A percentile compares a stretch with the other conserved stretches of the same genome.
phyloP scores from a whole-genome alignment of 768 basidiomycete species.

The Imleria badia region DNA sequence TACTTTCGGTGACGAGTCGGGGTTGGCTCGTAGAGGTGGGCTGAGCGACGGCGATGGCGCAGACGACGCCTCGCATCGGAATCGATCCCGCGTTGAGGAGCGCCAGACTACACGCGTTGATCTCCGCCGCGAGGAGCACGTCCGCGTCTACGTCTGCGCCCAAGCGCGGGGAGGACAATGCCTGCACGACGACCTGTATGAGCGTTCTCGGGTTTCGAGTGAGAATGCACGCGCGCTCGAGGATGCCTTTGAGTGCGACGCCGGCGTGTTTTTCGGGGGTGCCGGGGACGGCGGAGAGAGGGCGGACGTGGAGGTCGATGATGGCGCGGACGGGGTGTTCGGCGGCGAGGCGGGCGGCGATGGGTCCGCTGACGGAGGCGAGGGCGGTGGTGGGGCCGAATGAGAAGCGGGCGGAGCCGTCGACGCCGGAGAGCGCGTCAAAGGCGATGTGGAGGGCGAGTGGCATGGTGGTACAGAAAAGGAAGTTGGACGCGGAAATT shows the following conservation, averaged over 20 bases:
- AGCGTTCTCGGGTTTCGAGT: constrained; percentile 68
- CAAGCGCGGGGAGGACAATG: constrained; percentile 34
- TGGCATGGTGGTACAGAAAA: background rate
- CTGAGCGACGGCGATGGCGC: constrained; percentile 60
- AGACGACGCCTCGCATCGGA: constrained; percentile 73
- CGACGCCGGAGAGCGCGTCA: constrained; percentile 65
- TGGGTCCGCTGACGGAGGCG: constrained; percentile 78
- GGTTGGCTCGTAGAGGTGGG: constrained; percentile 14
- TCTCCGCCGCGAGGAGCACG: constrained; percentile 56
- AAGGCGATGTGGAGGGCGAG: constrained; percentile 42
- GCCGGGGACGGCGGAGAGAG: constrained; percentile 65
- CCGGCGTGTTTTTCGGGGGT: constrained; percentile 65
- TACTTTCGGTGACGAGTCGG: constrained; percentile 46
- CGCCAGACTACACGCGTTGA: constrained; percentile 71
- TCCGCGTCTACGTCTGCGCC: constrained; percentile 21
- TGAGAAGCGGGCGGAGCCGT: constrained; percentile 73
- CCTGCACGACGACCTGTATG: constrained; percentile 76
- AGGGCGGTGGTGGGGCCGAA: constrained; percentile 41
- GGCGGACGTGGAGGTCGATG: constrained; percentile 72
- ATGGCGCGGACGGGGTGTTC: constrained; percentile 74
- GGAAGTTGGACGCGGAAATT: background rate
- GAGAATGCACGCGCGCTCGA: constrained; percentile 66
- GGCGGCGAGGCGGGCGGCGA: constrained; percentile 65
- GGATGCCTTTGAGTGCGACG: constrained; percentile 50
- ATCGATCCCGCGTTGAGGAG: constrained; percentile 69